Base-by-base conservation (phyloP, 805 yeast genomes). In the Ogataea glucozyma region DNA sequence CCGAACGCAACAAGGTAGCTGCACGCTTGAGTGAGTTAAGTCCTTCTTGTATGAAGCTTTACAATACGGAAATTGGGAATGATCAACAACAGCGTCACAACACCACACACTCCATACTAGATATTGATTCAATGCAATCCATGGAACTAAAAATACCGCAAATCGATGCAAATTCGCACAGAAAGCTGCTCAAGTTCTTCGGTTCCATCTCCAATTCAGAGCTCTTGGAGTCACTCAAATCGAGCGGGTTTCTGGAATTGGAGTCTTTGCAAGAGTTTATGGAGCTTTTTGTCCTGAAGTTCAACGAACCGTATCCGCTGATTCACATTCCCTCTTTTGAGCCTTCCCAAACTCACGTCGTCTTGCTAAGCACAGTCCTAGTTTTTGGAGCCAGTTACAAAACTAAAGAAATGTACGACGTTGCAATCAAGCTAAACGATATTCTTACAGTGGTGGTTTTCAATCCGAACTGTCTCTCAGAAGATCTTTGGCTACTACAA, bases 281-380 rank as follows among this genome's bases (percentile, higher is more conserved):
- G 14, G 38, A 38, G 4, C 41, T 37, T 8, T 46, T 39, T 17
- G 46, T 51, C 37, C 17, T 38, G 6, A 38, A 42, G 9, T 40
- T 49, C 30, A 51, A 51, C 26, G 21, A 37, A 16, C 24, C 38
- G 1, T 48, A 51, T 24, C 55, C 53, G 4, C 21, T 51, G 27
- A 46, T 51, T 22, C 53, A 51, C 17, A 14, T 31, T 24, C 40
- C 41, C 5, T 40, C 46, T 12, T 51, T 46, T 22, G 40, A 42
- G 7, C 48, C 48, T 2, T 20, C 36, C 3, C 21, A 32, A 11
- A 32, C 19, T 4, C 38, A 40, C 6, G 26, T 27, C 8, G 13
- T 40, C 4, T 21, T 48, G 19, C 33, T 48, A n/a, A 32, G 43
- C 2, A 14, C 43, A n/a, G 23, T 46, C 22, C n/a, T 51, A n/a